Percentiles rank a stretch among this genome's conserved stretches.
phyloP scores from a whole-genome alignment of 1,284 basidiomycete genomes.

The Ustilago cynodontis region DNA sequence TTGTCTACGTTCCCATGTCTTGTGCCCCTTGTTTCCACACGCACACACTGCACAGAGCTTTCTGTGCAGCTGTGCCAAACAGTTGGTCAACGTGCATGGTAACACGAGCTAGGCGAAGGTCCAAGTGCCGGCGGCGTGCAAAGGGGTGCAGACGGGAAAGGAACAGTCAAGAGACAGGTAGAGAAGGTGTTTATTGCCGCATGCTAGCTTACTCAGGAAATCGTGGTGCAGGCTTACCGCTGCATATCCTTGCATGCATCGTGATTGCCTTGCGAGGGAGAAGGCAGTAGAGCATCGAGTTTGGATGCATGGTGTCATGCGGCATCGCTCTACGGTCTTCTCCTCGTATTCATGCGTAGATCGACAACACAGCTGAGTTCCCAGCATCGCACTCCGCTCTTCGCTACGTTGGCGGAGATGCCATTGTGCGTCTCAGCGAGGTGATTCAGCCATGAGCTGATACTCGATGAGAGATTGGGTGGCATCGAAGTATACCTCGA shows the following conservation, averaged over 20 bases:
- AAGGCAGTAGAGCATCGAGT: slow-evolving; percentile 5
- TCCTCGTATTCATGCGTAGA: slow-evolving; percentile 4
- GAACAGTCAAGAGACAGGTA: not conserved
- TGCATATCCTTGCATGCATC: slow-evolving; percentile 5
- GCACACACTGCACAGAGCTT: not conserved
- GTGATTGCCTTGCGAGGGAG: not conserved
- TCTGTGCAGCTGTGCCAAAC: not conserved
- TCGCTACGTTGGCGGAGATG: not conserved
- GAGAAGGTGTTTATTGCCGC: slow-evolving; percentile 3
- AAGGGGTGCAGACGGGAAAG: not conserved
- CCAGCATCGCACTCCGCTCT: not conserved
- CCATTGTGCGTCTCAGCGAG: not conserved
- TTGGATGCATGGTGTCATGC: not conserved
- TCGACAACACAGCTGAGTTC: slow-evolving; percentile 6
- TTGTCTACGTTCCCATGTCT: not conserved
- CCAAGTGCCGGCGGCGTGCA: not conserved
- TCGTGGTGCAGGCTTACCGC: not conserved
- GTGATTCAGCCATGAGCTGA: not conserved
- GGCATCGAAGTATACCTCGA: not conserved
- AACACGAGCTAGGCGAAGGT: not conserved
- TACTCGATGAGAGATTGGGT: not conserved
- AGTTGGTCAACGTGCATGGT: not conserved
- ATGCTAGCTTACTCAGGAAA: slow-evolving; percentile 1
- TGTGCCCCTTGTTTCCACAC: not conserved
- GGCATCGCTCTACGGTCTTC: not conserved